Percentiles rank a stretch among this genome's conserved stretches.
Conservation (phyloP, 2,329 filamentous ascomycete genomes). For the Seiridium cupressi region DNA sequence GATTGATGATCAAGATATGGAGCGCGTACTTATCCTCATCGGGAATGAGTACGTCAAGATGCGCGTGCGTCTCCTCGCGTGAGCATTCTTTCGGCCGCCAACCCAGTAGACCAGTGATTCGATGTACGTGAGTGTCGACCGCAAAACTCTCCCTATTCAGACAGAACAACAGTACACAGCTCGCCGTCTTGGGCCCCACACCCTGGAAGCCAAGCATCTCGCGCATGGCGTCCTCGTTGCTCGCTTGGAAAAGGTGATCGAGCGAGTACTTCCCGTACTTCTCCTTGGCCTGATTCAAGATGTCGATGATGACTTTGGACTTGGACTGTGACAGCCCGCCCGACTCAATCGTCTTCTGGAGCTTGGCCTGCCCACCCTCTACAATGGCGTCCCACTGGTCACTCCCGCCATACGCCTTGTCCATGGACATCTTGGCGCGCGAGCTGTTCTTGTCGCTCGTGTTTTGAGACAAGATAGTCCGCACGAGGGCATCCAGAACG, state of each 20-base stretch:
- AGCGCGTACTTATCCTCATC: constrained; percentile 48
- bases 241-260: constrained; percentile 43
- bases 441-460: constrained; percentile 56
- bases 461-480: constrained; percentile 53
- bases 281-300: constrained; percentile 61
- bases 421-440: constrained; percentile 53
- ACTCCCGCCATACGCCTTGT: constrained; percentile 39
- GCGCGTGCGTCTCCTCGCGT: constrained; percentile 46
- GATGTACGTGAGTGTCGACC: constrained; percentile 52
- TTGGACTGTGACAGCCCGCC: constrained; percentile 74
- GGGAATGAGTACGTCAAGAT: constrained; percentile 46
- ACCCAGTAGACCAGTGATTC: constrained; percentile 46
- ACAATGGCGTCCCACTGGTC: constrained; percentile 42
- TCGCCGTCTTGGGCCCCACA: constrained; percentile 54
- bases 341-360: constrained; percentile 62
- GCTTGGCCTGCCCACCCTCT: constrained; percentile 34
- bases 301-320: constrained; percentile 67
- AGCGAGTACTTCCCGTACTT: constrained; percentile 42
- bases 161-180: constrained; percentile 52
- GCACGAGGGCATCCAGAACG: constrained; percentile 50
- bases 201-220: constrained; percentile 49
- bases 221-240: constrained; percentile 45
- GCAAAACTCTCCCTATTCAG: constrained; percentile 46
- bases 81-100: constrained; percentile 42
- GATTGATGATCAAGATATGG: constrained; percentile 47